Conservation (phyloP, 139 green algal genomes). For the Picochlorum sp. region DNA sequence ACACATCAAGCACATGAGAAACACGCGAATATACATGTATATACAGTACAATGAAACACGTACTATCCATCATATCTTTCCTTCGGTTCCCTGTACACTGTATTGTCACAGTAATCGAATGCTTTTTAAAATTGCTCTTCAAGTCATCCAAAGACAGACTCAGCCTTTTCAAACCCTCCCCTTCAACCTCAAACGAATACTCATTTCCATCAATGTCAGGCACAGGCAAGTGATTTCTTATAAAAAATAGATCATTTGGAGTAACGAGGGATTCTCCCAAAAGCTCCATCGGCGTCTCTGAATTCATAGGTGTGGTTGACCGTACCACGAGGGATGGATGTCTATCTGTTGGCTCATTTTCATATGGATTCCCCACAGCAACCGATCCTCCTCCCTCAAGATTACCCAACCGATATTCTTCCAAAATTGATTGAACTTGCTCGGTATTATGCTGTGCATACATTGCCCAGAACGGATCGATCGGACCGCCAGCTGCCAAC, state of each 20-base stretch:
- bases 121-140: slow-evolving; percentile 60
- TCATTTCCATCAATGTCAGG: slow-evolving; percentile 41
- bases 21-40: no score
- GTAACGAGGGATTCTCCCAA: slow-evolving; percentile 53
- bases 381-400: slow-evolving; percentile 31
- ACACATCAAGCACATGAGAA: no score
- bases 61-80: slow-evolving; percentile 33
- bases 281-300: slow-evolving; percentile 59
- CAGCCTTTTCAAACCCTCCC: slow-evolving; percentile 44
- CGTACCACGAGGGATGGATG: slow-evolving; percentile 54
- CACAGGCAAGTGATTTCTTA: slow-evolving; percentile 80
- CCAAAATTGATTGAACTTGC: slow-evolving; percentile 53
- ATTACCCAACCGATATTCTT: slow-evolving; percentile 66
- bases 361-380: slow-evolving; percentile 56
- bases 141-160: slow-evolving; percentile 62
- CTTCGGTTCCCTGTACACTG: slow-evolving; percentile 83
- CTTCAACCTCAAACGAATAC: slow-evolving; percentile 39
- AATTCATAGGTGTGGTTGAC: slow-evolving; percentile 70
- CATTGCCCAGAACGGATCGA: slow-evolving; percentile 85
- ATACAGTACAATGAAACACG: background rate
- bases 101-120: slow-evolving; percentile 59
- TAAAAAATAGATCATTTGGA: slow-evolving; percentile 70
- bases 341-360: slow-evolving; percentile 50
- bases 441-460: slow-evolving; percentile 74
- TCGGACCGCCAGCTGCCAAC: slow-evolving; percentile 67